Evolutionary conservation across 2,329 filamentous ascomycete species (phyloP), one percentile per base, ranked within the genome.

Genomic region (Diaporthe capsici): DNA sequence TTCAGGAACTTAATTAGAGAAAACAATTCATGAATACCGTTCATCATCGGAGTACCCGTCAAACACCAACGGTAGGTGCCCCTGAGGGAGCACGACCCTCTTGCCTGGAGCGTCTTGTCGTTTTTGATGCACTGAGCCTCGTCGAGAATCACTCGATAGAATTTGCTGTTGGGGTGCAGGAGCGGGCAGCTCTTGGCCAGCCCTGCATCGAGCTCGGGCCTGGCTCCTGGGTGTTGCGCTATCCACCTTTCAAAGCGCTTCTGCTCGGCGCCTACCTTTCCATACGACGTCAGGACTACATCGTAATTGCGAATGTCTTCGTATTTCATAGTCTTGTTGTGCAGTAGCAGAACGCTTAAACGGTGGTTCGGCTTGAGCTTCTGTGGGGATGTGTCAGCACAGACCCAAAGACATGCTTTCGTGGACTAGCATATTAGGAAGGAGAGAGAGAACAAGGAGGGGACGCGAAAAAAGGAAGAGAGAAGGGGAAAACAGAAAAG

Each of bases 11-110:
- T 89, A 60, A 98, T 87, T 28, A 98, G 85, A 0, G 95, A 94
- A 80, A 91, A 95, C 4, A 98, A 87, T 80, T 98, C 96, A 34
- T 90, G 87, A 3, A 96, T 91, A 17, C 89, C 91, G 79, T 98
- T 98, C 93, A 97, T 97, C 93, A 96, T 95, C 0, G 94, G 94
- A 0, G 94, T 97, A 37, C 94, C 94, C 4, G 93, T 95, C 82
- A 96, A 89, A 81, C 93, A 95, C 86, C 94, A 92, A 65, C 94
- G 89, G 81, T 94, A 90, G 49, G 85, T 86, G 20, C 93, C 86
- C 76, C 89, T 84, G 22, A 97, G 83, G 15, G 84, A 82, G 78
- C 87, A 90, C 42, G 90, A 90, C 6, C 91, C 94, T 77, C 88
- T 87, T 1, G 93, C 90, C 7, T 88, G 85, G 77, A 91, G 89